Base-by-base conservation (phyloP, 75 land plant species). In the Pinus taeda region DNA sequence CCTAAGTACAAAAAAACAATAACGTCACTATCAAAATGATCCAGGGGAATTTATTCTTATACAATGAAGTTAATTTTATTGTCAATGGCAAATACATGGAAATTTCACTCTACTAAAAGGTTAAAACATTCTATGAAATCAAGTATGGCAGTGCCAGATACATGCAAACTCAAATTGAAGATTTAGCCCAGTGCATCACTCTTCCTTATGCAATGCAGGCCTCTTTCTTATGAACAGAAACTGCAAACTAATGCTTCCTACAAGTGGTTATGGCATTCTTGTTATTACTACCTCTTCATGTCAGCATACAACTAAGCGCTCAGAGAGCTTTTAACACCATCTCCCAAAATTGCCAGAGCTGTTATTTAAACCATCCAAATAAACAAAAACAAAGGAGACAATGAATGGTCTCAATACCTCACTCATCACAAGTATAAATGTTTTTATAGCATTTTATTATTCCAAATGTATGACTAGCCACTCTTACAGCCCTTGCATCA, bases 1-100 rank as follows among this genome's bases (percentile, higher is more conserved):
- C 89, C 91, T 89, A 71, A 20, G 22, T 57, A 56, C 42, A 67
- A 49, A 73, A 73, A 73, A 56, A 36, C 33, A 53, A 73, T 26
- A 20, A 26, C 30, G 22, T 73, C 39, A 73, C 26, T 12, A 22
- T 55, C 5, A 49, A 22, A 11, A 73, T 9, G 15, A 49, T 56
- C 29, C 15, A 56, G 20, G 33, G 30, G 33, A 13, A 14, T 20
- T 55, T 11, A 13, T 24, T 21, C 15, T 14, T 0, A 15, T 2
- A 56, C 20, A 49, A 73, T 55, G 30, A 42, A 61, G 7, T 3
- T 15, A 55, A 73, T 3, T 72, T 58, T 37, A 80, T 73, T 29
- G 15, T 11, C 37, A n/a, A 71, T 59, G 20, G 75, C 26, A 24
- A 73, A 73, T 21, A 53, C 2, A 29, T 53, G 3, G 39, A 6